These are phyloP conservation scores for Termitomyces sp. DNA, from an alignment of 768 basidiomycete species.

Conservation along the genomic window DNA sequence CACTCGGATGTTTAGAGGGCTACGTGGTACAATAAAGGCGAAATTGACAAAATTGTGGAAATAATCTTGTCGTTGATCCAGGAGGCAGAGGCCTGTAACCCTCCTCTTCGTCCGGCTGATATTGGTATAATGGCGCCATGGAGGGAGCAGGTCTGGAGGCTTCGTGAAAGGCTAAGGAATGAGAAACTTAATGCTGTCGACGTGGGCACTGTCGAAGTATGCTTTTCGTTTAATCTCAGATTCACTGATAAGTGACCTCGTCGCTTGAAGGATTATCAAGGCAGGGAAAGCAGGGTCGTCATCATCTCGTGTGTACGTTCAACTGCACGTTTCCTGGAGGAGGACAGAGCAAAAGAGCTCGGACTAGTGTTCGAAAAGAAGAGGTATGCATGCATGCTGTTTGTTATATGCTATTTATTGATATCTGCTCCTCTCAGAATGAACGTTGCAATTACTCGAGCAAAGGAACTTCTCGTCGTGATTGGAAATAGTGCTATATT, in stretches of 20 bases:
- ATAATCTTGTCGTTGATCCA: constrained; percentile 32
- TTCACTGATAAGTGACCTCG: neutral
- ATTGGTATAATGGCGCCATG: constrained; percentile 49
- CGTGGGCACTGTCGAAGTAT: constrained; percentile 47
- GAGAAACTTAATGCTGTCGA: constrained; percentile 36
- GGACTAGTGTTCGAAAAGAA: constrained; percentile 42
- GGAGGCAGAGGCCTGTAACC: constrained; percentile 28
- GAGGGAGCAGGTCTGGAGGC: constrained; percentile 47
- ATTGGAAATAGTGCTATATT: constrained; percentile 39
- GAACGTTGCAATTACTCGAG: constrained; percentile 52
- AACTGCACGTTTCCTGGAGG: constrained; percentile 38
- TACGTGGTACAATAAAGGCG: constrained; percentile 44
- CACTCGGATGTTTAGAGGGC: constrained; percentile 25
- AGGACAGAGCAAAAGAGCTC: constrained; percentile 38
- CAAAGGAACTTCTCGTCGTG: constrained; percentile 44
- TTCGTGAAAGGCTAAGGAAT: constrained; percentile 38
- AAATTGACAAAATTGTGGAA: constrained; percentile 35
- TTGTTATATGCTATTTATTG: neutral
- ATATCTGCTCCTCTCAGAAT: constrained; percentile 25
- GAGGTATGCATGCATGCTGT: constrained; percentile 23
- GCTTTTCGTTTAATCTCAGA: neutral
- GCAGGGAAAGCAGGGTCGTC: constrained; percentile 43
- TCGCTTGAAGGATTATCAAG: constrained; percentile 38
- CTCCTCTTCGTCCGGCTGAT: constrained; percentile 32
- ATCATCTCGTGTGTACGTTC: constrained; percentile 47